phyloP scores from a whole-genome alignment of 306 rosid genomes.

The Castanea sativa region DNA sequence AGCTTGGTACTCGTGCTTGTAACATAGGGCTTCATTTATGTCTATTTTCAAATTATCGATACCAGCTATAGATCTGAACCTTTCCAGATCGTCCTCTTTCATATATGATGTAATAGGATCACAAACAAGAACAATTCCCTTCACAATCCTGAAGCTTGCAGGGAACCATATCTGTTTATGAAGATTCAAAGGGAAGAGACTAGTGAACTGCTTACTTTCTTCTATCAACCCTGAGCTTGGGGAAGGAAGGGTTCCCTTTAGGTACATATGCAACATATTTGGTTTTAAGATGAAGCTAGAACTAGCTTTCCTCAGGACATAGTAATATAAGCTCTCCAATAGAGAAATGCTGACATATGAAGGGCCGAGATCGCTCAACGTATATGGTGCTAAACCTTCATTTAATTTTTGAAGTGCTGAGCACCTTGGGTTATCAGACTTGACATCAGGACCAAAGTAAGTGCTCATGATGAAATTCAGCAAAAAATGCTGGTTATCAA shows the following conservation, averaged over 20 bases:
- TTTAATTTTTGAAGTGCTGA: slow-evolving; percentile 41
- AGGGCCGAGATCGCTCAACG: slow-evolving; percentile 46
- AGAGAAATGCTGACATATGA: slow-evolving; percentile 56
- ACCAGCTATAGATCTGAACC: slow-evolving; percentile 52
- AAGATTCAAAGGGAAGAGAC: slow-evolving; percentile 56
- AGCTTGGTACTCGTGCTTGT: slow-evolving; percentile 2
- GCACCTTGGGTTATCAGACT: slow-evolving; percentile 35
- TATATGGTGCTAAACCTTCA: slow-evolving; percentile 35
- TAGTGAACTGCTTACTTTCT: slow-evolving; percentile 50
- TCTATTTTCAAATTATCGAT: slow-evolving; percentile 36
- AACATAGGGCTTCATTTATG: slow-evolving; percentile 25
- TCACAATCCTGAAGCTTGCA: slow-evolving; percentile 57
- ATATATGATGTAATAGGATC: slow-evolving; percentile 38
- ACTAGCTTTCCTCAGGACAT: slow-evolving; percentile 40
- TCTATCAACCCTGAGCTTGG: slow-evolving; percentile 19
- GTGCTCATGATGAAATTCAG: slow-evolving; percentile 49
- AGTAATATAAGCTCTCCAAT: slow-evolving; percentile 59
- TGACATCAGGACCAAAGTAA: slow-evolving; percentile 73
- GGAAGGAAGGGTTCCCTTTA: slow-evolving; percentile 44
- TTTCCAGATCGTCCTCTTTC: slow-evolving; percentile 40
- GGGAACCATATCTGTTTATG: slow-evolving; percentile 72
- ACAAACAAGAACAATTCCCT: slow-evolving; percentile 50
- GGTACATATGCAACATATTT: slow-evolving; percentile 46
- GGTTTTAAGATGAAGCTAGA: slow-evolving; percentile 32
- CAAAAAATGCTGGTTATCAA: slow-evolving; percentile 40